Evolutionary conservation across 2,329 filamentous ascomycete genomes (phyloP), one percentile per base, ranked within the genome.

Genomic region (Talaromyces pinophilus): DNA sequence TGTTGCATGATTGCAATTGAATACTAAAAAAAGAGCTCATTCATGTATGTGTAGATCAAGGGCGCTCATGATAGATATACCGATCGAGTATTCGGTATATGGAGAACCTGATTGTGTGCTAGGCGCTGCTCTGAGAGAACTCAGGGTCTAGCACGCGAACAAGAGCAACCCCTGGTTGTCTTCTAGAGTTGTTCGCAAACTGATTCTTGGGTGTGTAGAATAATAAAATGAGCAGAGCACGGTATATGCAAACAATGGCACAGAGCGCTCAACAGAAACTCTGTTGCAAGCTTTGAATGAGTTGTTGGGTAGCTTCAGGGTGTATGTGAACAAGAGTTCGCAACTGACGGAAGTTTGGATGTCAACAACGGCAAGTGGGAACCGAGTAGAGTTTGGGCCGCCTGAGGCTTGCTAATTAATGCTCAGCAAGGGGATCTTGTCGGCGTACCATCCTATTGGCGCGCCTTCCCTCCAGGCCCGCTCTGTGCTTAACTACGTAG

Each of bases 1-100:
- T 71, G 71, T 46, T 79, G 76, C 79, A 80, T 80, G 52, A 19
- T 63, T 40, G 48, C 44, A 15, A 15, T 11, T 8, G 60, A 25
- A 22, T 7, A 25, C 13, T 50, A 59, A 17, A 10, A 33, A 33
- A 40, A 57, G 33, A 38, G 52, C 52, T 48, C n/a, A n/a, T 35
- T 35, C 6, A 57, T 15, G 13, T n/a, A 28, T 22, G 19, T 3
- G n/a, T 61, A 44, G 3, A 42, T 25, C 28, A 42, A 33, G 22
- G 19, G 5, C 44, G 6, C 35, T 52, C 63, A 59, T 64, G 35
- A 44, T 54, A 62, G n/a, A 40, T 62, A 62, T 44, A 44, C 10
- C 33, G 54, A 35, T 19, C n/a, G n/a, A 15, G n/a, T 52, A 52
- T 15, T 57, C 11, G 33, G 54, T 55, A 38, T 57, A 38, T 55